Evolutionary conservation across 768 basidiomycete species (phyloP).

Genomic region (Exidia glandulosa): DNA sequence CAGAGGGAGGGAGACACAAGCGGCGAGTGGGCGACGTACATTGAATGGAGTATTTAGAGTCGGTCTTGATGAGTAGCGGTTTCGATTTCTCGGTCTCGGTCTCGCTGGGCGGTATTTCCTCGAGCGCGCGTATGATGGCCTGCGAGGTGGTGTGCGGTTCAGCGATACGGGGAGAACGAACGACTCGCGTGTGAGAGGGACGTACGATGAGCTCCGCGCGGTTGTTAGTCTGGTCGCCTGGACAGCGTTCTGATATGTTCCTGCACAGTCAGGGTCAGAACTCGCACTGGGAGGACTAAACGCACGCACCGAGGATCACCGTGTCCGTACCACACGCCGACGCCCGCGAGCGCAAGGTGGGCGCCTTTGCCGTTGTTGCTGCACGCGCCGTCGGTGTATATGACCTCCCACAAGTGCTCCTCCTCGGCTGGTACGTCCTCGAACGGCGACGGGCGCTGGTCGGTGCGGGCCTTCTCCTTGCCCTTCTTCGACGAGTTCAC

Average conservation of each 20-base stretch:
- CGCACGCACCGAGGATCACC: slow-evolving; percentile 45
- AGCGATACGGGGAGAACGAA: not conserved
- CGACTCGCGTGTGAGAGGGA: not conserved
- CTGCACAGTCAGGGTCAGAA: slow-evolving; percentile 27
- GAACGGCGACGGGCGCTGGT: slow-evolving; percentile 5
- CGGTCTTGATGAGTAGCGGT: slow-evolving; percentile 67
- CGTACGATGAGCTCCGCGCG: slow-evolving; percentile 4
- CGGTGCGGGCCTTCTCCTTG: slow-evolving; percentile 3
- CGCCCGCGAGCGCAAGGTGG: slow-evolving; percentile 59
- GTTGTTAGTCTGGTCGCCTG: slow-evolving; percentile 25
- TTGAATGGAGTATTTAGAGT: slow-evolving; percentile 74
- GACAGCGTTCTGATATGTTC: slow-evolving; percentile 54
- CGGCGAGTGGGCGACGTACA: slow-evolving; percentile 36
- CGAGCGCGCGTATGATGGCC: slow-evolving; percentile 81
- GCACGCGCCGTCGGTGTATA: slow-evolving; percentile 85
- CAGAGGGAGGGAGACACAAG: no score
- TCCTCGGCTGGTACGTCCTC: slow-evolving; percentile 9
- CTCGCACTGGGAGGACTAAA: not conserved
- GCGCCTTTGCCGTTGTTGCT: slow-evolving; percentile 63
- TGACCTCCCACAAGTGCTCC: slow-evolving; percentile 32
- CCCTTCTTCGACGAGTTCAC: slow-evolving; percentile 5
- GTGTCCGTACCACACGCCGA: slow-evolving; percentile 84
- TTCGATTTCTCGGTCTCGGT: no score
- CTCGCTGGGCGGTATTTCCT: slow-evolving; percentile 48
- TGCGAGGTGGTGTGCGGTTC: slow-evolving; percentile 17